These are phyloP conservation scores for Escallonia rubra DNA, from an alignment of 129 eudicot genomes.

Conservation along the genomic window DNA sequence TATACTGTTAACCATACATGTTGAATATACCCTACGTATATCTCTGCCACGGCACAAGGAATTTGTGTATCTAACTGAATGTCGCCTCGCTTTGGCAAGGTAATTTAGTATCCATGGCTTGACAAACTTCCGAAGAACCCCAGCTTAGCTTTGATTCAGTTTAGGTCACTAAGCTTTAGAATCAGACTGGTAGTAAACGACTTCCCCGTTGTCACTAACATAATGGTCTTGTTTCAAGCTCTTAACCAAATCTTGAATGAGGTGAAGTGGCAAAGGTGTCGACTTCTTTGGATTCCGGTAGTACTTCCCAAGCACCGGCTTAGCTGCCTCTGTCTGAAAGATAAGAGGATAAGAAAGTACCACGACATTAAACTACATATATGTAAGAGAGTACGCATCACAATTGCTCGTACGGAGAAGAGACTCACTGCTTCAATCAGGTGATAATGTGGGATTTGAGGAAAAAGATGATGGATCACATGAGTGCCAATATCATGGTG, in stretches of 20 bases:
- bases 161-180: constrained; percentile 21
- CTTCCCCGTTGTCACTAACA: constrained; percentile 52
- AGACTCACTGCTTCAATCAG: constrained; percentile 58
- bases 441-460: constrained; percentile 69
- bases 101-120: background rate
- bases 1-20: background rate
- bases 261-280: constrained; percentile 45
- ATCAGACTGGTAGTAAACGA: constrained; percentile 57
- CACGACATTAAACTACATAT: background rate
- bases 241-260: constrained; percentile 29
- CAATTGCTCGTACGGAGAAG: background rate
- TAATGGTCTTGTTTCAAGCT: constrained; percentile 54
- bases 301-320: constrained; percentile 57
- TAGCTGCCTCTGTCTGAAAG: constrained; percentile 55
- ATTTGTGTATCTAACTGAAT: background rate
- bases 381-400: background rate
- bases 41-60: background rate
- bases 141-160: constrained; percentile 2
- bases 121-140: background rate
- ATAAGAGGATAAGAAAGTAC: constrained; percentile 1
- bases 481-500: constrained; percentile 72
- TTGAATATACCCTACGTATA: background rate
- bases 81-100: background rate
- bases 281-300: constrained; percentile 62
- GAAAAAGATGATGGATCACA: constrained; percentile 61